Evolutionary conservation across 2,329 filamentous ascomycete species (phyloP).

Genomic region (Colletotrichum sp.): DNA sequence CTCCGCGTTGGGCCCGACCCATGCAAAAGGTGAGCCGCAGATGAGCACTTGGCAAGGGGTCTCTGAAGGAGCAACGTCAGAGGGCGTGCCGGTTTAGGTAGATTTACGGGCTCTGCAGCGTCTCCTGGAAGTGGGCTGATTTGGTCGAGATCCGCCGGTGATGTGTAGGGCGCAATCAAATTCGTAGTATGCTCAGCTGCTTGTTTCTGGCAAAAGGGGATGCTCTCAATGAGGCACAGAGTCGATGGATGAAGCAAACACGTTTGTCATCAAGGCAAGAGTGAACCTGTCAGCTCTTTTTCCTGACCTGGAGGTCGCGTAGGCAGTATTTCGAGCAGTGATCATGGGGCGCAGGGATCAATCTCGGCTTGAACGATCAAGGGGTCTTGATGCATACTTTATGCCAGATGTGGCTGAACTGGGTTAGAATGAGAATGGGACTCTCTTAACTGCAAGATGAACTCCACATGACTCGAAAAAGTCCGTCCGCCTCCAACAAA

Average conservation of each 20-base stretch:
- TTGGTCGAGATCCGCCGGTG: not conserved
- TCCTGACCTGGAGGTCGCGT: not conserved
- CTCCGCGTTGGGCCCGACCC: not conserved
- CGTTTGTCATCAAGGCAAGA: slow-evolving; percentile 5
- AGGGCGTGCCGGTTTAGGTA: not conserved
- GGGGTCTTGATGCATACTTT: slow-evolving; percentile 5
- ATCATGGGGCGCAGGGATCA: not conserved
- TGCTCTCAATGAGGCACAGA: not conserved
- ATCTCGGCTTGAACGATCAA: not conserved
- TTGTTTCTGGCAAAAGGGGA: not conserved
- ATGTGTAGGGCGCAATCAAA: not conserved
- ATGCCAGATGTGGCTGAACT: not conserved
- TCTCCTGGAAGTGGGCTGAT: not conserved
- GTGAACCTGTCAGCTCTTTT: not conserved
- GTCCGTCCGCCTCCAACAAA: not conserved
- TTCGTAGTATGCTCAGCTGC: not conserved
- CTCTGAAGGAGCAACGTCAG: not conserved
- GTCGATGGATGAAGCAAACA: not conserved
- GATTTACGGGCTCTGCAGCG: not conserved
- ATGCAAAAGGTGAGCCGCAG: slow-evolving; percentile 7
- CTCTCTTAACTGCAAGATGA: not conserved
- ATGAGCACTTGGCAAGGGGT: not conserved
- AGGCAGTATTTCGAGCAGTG: not conserved
- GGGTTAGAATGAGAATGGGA: not conserved
- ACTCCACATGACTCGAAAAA: not conserved